These are phyloP conservation scores for Fusarium chaquense DNA, from an alignment of 2,329 filamentous ascomycete species.

Conservation along the genomic window DNA sequence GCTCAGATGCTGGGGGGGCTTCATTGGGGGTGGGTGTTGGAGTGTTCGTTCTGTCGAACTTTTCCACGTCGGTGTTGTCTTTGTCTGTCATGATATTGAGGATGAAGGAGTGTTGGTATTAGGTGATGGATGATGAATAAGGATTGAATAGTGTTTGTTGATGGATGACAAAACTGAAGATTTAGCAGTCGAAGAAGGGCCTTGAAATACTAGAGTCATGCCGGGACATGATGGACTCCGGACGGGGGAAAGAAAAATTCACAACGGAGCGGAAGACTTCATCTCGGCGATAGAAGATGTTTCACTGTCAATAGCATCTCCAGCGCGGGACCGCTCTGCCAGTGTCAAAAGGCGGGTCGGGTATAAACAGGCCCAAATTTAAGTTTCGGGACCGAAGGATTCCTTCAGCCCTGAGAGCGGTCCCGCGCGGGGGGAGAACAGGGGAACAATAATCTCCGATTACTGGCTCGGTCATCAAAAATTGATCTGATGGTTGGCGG, in stretches of 20 bases:
- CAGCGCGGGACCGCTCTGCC: neutral
- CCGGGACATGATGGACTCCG: neutral
- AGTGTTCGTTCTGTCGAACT: neutral
- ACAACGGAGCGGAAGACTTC: neutral
- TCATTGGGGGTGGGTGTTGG: neutral
- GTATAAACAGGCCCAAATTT: neutral
- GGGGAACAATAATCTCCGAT: neutral
- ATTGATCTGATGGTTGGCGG: neutral
- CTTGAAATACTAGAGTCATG: neutral
- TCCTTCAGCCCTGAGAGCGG: neutral
- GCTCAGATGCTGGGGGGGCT: neutral
- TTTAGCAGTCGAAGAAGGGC: neutral
- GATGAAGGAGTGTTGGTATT: no score
- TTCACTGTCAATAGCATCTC: neutral
- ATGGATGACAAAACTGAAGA: neutral
- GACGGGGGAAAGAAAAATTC: neutral
- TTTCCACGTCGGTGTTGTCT: neutral
- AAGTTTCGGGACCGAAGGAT: constrained; percentile 3
- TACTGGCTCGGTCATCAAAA: neutral
- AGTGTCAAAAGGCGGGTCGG: neutral
- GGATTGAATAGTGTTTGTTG: neutral
- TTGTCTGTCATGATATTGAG: neutral
- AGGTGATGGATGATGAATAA: neutral
- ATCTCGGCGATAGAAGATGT: neutral
- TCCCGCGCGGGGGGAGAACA: neutral